Evolutionary conservation across 192 early-diverging fungal genomes (phyloP).

Genomic region (Rhizophagus clarus): DNA sequence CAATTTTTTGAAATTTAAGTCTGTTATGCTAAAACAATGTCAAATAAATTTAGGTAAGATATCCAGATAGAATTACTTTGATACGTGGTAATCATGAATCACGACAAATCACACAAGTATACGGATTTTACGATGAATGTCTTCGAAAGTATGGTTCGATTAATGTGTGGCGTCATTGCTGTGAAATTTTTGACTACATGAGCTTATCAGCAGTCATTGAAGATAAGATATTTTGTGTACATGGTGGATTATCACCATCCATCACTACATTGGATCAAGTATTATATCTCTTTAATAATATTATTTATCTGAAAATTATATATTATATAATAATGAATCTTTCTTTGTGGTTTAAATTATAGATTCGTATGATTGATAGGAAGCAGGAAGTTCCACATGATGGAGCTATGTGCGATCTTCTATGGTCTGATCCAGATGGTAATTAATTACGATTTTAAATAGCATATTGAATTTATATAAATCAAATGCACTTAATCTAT

Average conservation of each 20-base stretch:
- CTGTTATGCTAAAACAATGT: conserved; percentile 92
- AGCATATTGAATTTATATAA: not conserved
- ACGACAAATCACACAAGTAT: conserved; percentile 97
- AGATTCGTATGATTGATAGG: conserved; percentile 70
- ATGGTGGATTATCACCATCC: conserved; percentile 93
- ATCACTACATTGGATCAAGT: conserved; percentile 82
- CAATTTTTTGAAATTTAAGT: conserved; percentile 77
- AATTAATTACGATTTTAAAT: not conserved
- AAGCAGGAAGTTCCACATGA: conserved; percentile 94
- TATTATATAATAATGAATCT: not conserved
- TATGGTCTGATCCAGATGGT: conserved; percentile 86
- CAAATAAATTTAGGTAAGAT: conserved; percentile 86
- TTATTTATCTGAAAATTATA: not conserved
- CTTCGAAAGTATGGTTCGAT: conserved; percentile 94
- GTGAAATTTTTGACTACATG: conserved; percentile 97
- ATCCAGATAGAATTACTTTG: conserved; percentile 81
- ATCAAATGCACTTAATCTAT: not conserved
- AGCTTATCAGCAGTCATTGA: conserved; percentile 89
- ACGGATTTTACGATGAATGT: conserved; percentile 98
- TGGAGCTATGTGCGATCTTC: conserved; percentile 91
- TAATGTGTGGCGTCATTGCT: conserved; percentile 97
- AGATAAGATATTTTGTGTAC: conserved; percentile 94
- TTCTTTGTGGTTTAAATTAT: not conserved
- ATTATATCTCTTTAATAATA: too few species aligned
- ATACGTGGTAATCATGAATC: conserved; percentile 97